Base-by-base conservation (phyloP, 352 stramenopile species). In the Globisporangium orthogonon region DNA sequence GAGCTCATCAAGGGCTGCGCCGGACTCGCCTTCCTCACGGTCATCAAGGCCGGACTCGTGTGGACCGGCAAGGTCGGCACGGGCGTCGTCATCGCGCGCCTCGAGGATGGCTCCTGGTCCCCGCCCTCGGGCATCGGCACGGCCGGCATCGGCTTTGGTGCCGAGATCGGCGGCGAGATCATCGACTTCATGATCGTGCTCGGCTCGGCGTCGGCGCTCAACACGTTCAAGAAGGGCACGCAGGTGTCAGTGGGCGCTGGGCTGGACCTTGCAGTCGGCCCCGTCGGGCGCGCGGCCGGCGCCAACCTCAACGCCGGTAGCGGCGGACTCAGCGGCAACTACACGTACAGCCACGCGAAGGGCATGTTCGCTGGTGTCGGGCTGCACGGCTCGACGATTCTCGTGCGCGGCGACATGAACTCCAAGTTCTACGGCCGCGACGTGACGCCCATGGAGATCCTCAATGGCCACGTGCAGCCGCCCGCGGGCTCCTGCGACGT, bases 101-200 rank as follows among this genome's bases (percentile, higher is more conserved):
- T 95, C n/a, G 72, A 88, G 15, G 81, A 94, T 62, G 86, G 86
- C 28, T 81, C 76, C 4, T 95, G 86, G 86, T 94, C 83, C 39
- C 73, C 86, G 18, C 86, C 86, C 1, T 94, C 83, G 31, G 83
- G 78, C 31, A 93, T 95, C 54, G 84, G 82, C 46, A 92, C 83
- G 2, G 83, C 81, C 28, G 84, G 86, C 31, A 55, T 95, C 23
- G 86, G 86, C 61, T 91, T 94, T 61, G 83, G 83, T 50, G 82
- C 82, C 3, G 82, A 94, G 58, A 87, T 92, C 46, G 86, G 86
- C 45, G 86, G 83, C 14, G 86, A 95, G 56, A 87, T 95, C 63
- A 78, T 93, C 60, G 84, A 95, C 48, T 95, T 94, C 50, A 90
- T 95, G 78, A 95, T 95, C 65, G 69, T 95, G 3, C 63, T 95